Evolutionary conservation across 2,329 filamentous ascomycete genomes (phyloP).

Genomic region (Ceratocystis albifundus): DNA sequence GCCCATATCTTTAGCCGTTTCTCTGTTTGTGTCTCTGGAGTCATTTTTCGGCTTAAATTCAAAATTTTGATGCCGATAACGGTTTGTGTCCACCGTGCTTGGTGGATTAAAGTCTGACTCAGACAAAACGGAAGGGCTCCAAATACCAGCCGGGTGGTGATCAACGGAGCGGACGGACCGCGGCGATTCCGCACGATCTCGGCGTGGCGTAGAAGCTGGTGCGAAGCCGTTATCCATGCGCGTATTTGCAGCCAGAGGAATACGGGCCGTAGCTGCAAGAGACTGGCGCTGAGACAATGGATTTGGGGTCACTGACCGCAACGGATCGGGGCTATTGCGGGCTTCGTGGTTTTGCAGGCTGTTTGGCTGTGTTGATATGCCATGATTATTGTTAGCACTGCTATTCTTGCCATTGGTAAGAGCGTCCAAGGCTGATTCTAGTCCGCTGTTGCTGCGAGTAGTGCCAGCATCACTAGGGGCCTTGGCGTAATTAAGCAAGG

Average conservation of each 20-base stretch:
- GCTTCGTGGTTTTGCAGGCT: neutral
- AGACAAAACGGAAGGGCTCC: constrained; percentile 24
- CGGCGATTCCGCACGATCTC: constrained; percentile 13
- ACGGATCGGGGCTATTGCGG: constrained; percentile 16
- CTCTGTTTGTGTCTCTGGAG: constrained; percentile 1
- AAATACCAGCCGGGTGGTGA: constrained; percentile 20
- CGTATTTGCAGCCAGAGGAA: constrained; percentile 10
- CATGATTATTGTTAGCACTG: neutral
- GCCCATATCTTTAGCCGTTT: neutral
- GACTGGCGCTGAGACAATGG: constrained; percentile 15
- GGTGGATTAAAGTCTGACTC: constrained; percentile 25
- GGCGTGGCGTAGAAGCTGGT: constrained; percentile 11
- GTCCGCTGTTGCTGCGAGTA: constrained; percentile 10
- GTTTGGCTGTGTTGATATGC: neutral
- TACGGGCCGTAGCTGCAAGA: constrained; percentile 18
- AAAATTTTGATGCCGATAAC: constrained; percentile 9
- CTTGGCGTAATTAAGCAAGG: constrained; percentile 20
- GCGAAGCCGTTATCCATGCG: neutral
- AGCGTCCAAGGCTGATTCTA: constrained; percentile 19
- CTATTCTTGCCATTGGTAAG: constrained; percentile 13
- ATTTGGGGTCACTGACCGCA: constrained; percentile 20
- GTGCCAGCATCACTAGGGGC: constrained; percentile 20
- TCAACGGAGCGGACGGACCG: constrained; percentile 21
- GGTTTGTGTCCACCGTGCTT: constrained; percentile 19
- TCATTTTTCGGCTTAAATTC: neutral